These are phyloP conservation scores for Camelina hispida DNA, from an alignment of 345 rosid genomes.

Conservation along the genomic window DNA sequence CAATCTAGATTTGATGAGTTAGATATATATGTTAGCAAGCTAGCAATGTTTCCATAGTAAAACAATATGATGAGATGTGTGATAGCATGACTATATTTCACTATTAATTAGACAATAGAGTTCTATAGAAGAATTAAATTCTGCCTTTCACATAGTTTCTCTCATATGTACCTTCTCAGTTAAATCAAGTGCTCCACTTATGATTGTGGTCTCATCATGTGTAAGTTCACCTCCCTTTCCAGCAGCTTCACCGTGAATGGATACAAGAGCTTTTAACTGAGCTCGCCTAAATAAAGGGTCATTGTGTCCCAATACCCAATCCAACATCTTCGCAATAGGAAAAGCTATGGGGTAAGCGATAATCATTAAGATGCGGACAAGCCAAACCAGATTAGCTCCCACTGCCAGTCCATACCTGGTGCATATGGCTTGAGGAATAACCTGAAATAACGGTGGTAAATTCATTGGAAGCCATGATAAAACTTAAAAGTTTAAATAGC, in stretches of 20 bases:
- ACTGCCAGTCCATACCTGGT: constrained; percentile 93
- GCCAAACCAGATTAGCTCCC: constrained; percentile 85
- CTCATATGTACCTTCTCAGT: constrained; percentile 56
- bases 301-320: constrained; percentile 79
- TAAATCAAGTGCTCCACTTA: constrained; percentile 91
- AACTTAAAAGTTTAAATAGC: not conserved
- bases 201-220: constrained; percentile 95
- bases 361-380: constrained; percentile 77
- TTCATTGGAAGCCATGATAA: not conserved
- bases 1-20: too few species aligned
- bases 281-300: constrained; percentile 92
- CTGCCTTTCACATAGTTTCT: too few species aligned
- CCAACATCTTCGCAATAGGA: constrained; percentile 92
- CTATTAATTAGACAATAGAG: too few species aligned
- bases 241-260: constrained; percentile 92
- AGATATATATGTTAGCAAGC: too few species aligned
- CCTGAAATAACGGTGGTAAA: constrained; percentile 47
- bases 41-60: too few species aligned
- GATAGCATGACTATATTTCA: too few species aligned
- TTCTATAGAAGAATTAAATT: too few species aligned
- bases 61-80: too few species aligned
- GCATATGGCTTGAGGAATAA: constrained; percentile 97
- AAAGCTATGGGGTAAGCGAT: constrained; percentile 83
- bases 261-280: constrained; percentile 93
- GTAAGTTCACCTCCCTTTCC: constrained; percentile 98